Evolutionary conservation across 129 eudicot genomes (phyloP).

Genomic region (Gnaphalium uliginosum): DNA sequence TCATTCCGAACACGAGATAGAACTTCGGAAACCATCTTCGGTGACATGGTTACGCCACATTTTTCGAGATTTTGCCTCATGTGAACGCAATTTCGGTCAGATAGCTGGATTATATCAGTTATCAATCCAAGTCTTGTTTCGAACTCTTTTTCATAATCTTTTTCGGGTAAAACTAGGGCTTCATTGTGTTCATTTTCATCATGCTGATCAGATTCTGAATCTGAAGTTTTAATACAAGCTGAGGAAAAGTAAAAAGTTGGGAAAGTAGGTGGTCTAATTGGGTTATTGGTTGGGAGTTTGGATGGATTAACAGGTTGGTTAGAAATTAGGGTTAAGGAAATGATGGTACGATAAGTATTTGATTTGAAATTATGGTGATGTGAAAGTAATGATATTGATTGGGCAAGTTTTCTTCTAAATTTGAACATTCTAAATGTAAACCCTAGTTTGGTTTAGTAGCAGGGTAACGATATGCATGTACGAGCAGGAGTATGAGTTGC

Average conservation of each 20-base stretch:
- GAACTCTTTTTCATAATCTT: neutral
- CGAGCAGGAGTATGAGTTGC: slow-evolving; percentile 5
- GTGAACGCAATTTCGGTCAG: slow-evolving; percentile 21
- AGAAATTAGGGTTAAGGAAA: neutral
- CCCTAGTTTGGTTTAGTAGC: slow-evolving; percentile 11
- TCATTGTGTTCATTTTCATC: neutral
- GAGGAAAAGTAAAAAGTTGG: slow-evolving; percentile 24
- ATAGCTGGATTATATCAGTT: slow-evolving; percentile 43
- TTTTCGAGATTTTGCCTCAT: slow-evolving; percentile 53
- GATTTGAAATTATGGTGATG: slow-evolving; percentile 21
- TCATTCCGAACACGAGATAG: slow-evolving; percentile 60
- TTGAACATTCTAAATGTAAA: slow-evolving; percentile 18
- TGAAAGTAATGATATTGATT: slow-evolving; percentile 19
- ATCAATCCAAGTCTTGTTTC: slow-evolving; percentile 37
- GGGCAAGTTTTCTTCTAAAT: slow-evolving; percentile 6
- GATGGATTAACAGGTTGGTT: slow-evolving; percentile 14
- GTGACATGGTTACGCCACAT: slow-evolving; percentile 42
- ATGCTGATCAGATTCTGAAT: slow-evolving; percentile 11
- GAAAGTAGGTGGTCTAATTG: neutral
- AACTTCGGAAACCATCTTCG: slow-evolving; percentile 58
- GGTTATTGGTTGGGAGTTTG: neutral
- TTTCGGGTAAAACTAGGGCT: neutral
- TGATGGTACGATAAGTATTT: neutral
- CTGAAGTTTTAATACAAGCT: slow-evolving; percentile 10
- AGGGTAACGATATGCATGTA: slow-evolving; percentile 22